Evolutionary conservation across 441 rosid species (phyloP).

Genomic region (Manihot esculenta): DNA sequence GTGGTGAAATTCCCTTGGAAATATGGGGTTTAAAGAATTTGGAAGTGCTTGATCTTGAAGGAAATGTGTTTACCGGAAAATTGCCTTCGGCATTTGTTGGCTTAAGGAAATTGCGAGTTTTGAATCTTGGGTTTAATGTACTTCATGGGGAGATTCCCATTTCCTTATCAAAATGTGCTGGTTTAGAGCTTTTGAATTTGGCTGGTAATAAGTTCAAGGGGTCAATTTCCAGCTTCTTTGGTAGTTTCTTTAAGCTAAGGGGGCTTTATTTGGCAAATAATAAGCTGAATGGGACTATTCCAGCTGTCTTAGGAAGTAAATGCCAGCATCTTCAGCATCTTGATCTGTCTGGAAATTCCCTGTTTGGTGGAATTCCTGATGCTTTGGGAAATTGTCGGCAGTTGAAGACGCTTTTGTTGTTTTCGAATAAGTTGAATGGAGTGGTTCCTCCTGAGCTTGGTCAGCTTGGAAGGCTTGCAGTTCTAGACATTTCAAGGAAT

Average conservation of each 20-base stretch:
- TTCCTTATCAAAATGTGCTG: constrained; percentile 26
- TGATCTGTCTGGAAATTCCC: constrained; percentile 63
- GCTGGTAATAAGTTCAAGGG: constrained; percentile 53
- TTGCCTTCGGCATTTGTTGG: constrained; percentile 42
- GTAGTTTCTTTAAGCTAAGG: constrained; percentile 30
- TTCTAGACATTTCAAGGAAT: constrained; percentile 63
- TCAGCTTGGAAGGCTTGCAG: constrained; percentile 52
- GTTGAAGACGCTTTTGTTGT: constrained; percentile 47
- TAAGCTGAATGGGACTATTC: constrained; percentile 44
- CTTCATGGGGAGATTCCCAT: constrained; percentile 44
- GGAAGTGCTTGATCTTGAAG: constrained; percentile 70
- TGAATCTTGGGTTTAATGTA: constrained; percentile 62
- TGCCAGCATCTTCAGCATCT: constrained; percentile 56
- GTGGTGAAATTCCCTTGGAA: constrained; percentile 56
- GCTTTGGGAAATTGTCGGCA: constrained; percentile 49
- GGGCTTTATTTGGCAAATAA: constrained; percentile 48
- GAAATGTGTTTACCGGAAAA: constrained; percentile 46
- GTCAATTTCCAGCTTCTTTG: constrained; percentile 43
- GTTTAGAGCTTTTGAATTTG: constrained; percentile 48
- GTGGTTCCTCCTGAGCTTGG: constrained; percentile 52
- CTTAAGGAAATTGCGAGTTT: constrained; percentile 45
- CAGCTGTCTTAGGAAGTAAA: constrained; percentile 40
- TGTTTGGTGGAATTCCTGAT: constrained; percentile 44
- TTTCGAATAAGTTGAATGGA: constrained; percentile 51
- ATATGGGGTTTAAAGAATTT: constrained; percentile 58